These are phyloP conservation scores for Xerocomellus chrysenteron DNA, from an alignment of 768 basidiomycete genomes.

Conservation along the genomic window DNA sequence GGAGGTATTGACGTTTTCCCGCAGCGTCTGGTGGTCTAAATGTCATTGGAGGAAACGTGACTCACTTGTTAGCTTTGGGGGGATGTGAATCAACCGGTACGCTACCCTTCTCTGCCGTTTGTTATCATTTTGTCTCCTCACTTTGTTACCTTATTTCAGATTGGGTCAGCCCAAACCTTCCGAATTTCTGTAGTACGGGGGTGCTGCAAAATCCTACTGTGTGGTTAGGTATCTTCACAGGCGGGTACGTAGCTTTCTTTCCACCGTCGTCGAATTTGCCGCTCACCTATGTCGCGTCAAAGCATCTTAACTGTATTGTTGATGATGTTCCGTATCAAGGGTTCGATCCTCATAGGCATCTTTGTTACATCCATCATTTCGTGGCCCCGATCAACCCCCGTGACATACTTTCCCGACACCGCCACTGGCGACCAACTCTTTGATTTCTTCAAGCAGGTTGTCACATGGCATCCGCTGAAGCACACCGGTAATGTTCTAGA, in stretches of 20 bases:
- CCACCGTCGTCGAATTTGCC: not conserved
- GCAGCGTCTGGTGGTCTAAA: slow-evolving; percentile 65
- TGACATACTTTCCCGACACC: slow-evolving; percentile 82
- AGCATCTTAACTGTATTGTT: slow-evolving; percentile 75
- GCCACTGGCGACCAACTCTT: slow-evolving; percentile 66
- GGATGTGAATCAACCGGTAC: slow-evolving; percentile 61
- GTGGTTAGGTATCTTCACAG: slow-evolving; percentile 87
- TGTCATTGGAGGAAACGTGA: slow-evolving; percentile 71
- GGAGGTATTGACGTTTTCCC: slow-evolving; percentile 1
- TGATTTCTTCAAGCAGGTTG: slow-evolving; percentile 83
- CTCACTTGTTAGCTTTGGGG: slow-evolving; percentile 74
- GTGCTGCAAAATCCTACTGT: slow-evolving; percentile 74
- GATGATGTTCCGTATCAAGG: slow-evolving; percentile 83
- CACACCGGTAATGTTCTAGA: slow-evolving; percentile 66
- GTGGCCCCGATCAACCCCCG: slow-evolving; percentile 80
- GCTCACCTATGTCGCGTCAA: slow-evolving; percentile 5
- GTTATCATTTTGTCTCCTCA: slow-evolving; percentile 10
- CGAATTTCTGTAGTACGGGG: slow-evolving; percentile 58
- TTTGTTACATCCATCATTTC: slow-evolving; percentile 82
- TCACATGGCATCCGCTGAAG: slow-evolving; percentile 65
- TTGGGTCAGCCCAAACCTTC: slow-evolving; percentile 43
- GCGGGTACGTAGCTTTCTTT: slow-evolving; percentile 54
- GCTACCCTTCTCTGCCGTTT: slow-evolving; percentile 1
- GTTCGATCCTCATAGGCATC: slow-evolving; percentile 81
- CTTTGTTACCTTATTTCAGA: slow-evolving; percentile 30